Evolutionary conservation across 192 early-diverging fungal species (phyloP).

Genomic region (Coemansia sp.): DNA sequence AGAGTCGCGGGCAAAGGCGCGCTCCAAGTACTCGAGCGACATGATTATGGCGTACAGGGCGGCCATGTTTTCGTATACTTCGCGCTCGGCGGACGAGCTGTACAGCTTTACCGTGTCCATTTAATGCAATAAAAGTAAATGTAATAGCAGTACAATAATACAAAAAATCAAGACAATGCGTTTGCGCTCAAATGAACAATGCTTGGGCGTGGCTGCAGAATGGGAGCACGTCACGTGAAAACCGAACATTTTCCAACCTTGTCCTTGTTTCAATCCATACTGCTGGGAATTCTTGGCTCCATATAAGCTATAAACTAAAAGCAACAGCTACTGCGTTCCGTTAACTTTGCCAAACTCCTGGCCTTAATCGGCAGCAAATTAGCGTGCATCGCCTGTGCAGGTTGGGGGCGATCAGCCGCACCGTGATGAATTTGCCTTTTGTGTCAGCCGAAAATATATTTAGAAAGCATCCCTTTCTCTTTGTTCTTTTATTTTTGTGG

Average conservation of each 20-base stretch:
- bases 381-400: not conserved
- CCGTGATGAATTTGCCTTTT: not conserved
- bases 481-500: constrained; percentile 11
- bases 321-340: too few species aligned
- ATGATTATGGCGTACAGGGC: constrained; percentile 92
- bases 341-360: not conserved
- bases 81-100: constrained; percentile 79
- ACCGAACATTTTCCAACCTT: too few species aligned
- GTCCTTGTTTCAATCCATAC: too few species aligned
- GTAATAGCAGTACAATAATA: not conserved
- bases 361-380: not conserved
- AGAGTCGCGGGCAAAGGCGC: constrained; percentile 87
- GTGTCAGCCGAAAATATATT: not conserved
- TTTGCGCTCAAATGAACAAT: not conserved
- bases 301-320: too few species aligned
- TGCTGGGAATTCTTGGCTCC: too few species aligned
- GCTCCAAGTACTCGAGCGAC: constrained; percentile 87
- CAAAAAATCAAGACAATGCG: not conserved
- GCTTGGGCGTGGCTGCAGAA: not conserved
- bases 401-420: constrained; percentile 5
- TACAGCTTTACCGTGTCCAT: constrained; percentile 78
- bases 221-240: not conserved
- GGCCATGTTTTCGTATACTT: constrained; percentile 88
- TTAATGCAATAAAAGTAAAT: not conserved
- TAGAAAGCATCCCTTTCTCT: not conserved